Base-by-base conservation (phyloP, 306 rosid species). In the Quercus cerris region DNA sequence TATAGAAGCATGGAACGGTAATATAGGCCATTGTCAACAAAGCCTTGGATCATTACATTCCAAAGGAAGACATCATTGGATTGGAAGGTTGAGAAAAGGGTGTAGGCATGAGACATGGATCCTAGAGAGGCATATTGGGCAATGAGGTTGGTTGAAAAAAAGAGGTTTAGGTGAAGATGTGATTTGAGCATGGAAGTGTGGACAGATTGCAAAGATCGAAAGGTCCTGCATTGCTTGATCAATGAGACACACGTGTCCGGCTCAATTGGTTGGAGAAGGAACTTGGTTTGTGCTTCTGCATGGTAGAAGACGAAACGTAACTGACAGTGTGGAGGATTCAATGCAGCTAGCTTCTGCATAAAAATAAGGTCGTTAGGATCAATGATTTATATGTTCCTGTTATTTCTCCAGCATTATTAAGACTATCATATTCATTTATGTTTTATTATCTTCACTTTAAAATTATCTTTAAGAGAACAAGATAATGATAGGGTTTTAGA, bases 21-120 rank as follows among this genome's bases (percentile, higher is more conserved):
- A 46, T 75, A 72, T 9, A 75, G 28, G 49, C 80, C 83, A 59
- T 79, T 74, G 76, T 86, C 78, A 18, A 86, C 86, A 41, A 86
- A 81, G 25, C 84, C 87, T 66, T 77, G 85, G 61, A 86, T 77
- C 84, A 84, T 81, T 4, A 86, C 90, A 17, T 86, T 86, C 87
- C 86, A 86, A 6, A 84, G 70, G 27, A 76, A 87, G 19, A 76
- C 82, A 27, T 87, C 86, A 0, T 49, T 19, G 1, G 82, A 83
- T 13, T 57, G 73, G 69, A 14, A 67, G 38, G 56, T 49, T 69
- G 84, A 79, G 82, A 87, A 87, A 56, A 87, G 79, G 59, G 75
- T 41, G 58, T 72, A 87, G 30, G 88, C 86, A 22, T 76, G 76
- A 20, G 84, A 76, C 72, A 75, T 27, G 31, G 84, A 81, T 25